Base-by-base conservation (phyloP, 352 stramenopile genomes). In the Pythium diclinum region DNA sequence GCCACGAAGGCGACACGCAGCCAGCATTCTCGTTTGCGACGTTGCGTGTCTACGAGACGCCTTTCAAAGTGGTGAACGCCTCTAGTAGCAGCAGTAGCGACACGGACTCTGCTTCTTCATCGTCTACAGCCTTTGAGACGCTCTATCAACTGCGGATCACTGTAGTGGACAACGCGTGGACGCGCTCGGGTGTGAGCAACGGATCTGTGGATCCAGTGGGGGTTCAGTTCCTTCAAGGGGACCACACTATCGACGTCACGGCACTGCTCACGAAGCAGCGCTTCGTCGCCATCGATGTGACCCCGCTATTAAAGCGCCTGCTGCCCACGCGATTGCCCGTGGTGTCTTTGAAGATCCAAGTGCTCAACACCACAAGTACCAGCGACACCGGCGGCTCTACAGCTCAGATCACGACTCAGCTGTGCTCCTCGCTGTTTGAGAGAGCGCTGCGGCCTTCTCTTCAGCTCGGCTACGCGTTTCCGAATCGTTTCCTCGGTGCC, bases 361-460 rank as follows among this genome's bases (percentile, higher is more conserved):
- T 91, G 7, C 38, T 93, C 0, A 63, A 51, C 0, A 78, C 69
- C 1, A 59, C 51, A 9, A 70, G 49, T 14, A 28, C 48, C 13
- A 36, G 36, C 52, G 55, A 17, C 69, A 63, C 68, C 0, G 66
- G 72, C 1, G 74, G 59, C 0, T 71, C 63, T 16, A 66, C 69
- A 13, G 11, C 30, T 4, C 1, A 28, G 1, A 51, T 42, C 3
- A 69, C 57, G 6, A 89, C 80, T 0, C 82, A 91, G 8, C 51
- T 91, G 5, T 91, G 82, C 33, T 89, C 82, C 6, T 91, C 82
- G 0, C 33, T 76, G 11, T 91, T 91, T 61, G 82, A 86, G 30
- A 67, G 78, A 13, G 73, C 73, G 7, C 56, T 93, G 0, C 71
- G 75, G 8, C 84, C 84, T 6, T 60, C 68, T 6, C 56, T 93